Evolutionary conservation across 495 filamentous ascomycete species (phyloP).

Genomic region (Neurospora sp.): DNA sequence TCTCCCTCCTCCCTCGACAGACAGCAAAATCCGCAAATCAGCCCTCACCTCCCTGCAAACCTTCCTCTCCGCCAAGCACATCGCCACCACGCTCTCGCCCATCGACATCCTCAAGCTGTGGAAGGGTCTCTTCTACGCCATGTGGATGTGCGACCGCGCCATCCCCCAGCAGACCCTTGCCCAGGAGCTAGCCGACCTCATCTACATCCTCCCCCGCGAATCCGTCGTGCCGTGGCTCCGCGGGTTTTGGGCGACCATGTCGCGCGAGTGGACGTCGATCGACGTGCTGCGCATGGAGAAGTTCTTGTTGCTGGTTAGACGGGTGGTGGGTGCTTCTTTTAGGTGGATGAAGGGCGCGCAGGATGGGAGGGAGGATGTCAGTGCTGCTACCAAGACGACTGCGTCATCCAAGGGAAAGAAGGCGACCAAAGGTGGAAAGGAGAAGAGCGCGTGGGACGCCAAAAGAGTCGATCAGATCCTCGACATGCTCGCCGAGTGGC

Average conservation of each 20-base stretch:
- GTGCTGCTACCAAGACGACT: slow-evolving; percentile 52
- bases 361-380: slow-evolving; percentile 51
- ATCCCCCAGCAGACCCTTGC: slow-evolving; percentile 78
- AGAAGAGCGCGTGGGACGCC: slow-evolving; percentile 19
- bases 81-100: slow-evolving; percentile 43
- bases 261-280: slow-evolving; percentile 68
- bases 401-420: slow-evolving; percentile 29
- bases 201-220: slow-evolving; percentile 50
- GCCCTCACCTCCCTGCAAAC: slow-evolving; percentile 69
- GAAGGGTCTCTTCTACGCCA: slow-evolving; percentile 94
- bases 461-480: slow-evolving; percentile 27
- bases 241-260: slow-evolving; percentile 87
- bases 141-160: slow-evolving; percentile 91
- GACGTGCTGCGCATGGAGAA: slow-evolving; percentile 88
- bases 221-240: slow-evolving; percentile 53
- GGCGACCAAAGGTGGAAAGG: slow-evolving; percentile 5
- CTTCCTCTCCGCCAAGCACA: slow-evolving; percentile 59
- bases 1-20: slow-evolving; percentile 28
- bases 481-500: slow-evolving; percentile 32
- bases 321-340: slow-evolving; percentile 61
- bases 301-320: slow-evolving; percentile 75
- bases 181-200: slow-evolving; percentile 62
- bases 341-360: slow-evolving; percentile 34
- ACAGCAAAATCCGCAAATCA: slow-evolving; percentile 70
- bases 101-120: slow-evolving; percentile 85